phyloP scores from a whole-genome alignment of 2,329 filamentous ascomycete species.

The Microsporum canis region DNA sequence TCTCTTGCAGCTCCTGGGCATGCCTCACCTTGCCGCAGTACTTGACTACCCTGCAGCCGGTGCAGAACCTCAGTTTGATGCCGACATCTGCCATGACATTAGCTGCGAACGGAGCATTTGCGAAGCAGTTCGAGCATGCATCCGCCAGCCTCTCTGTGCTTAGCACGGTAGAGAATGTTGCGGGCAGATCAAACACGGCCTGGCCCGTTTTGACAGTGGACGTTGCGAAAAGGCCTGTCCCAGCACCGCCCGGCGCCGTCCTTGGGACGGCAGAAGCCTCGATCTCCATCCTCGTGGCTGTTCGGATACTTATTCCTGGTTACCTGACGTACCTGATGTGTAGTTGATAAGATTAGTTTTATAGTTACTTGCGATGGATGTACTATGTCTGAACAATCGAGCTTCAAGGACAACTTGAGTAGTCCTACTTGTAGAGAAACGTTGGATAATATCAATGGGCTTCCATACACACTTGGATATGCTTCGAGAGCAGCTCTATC shows the following conservation, averaged over 20 bases:
- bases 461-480: no score
- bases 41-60: slow-evolving; percentile 45
- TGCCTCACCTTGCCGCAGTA: slow-evolving; percentile 49
- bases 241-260: neutral
- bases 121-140: slow-evolving; percentile 49
- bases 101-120: slow-evolving; percentile 11
- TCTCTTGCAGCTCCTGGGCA: neutral
- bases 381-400: no score
- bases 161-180: neutral
- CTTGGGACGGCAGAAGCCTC: neutral
- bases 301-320: no score
- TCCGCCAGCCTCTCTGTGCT: slow-evolving; percentile 42
- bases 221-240: neutral
- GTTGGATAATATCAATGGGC: no score
- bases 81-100: slow-evolving; percentile 16
- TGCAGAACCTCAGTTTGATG: slow-evolving; percentile 42
- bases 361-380: no score
- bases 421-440: no score
- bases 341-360: no score
- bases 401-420: no score
- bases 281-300: neutral
- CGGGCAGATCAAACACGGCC: neutral
- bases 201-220: neutral
- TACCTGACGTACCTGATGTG: no score
- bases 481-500: no score